These are phyloP conservation scores for Rhodotorula paludigena DNA, from an alignment of 768 basidiomycete species.

Conservation along the genomic window DNA sequence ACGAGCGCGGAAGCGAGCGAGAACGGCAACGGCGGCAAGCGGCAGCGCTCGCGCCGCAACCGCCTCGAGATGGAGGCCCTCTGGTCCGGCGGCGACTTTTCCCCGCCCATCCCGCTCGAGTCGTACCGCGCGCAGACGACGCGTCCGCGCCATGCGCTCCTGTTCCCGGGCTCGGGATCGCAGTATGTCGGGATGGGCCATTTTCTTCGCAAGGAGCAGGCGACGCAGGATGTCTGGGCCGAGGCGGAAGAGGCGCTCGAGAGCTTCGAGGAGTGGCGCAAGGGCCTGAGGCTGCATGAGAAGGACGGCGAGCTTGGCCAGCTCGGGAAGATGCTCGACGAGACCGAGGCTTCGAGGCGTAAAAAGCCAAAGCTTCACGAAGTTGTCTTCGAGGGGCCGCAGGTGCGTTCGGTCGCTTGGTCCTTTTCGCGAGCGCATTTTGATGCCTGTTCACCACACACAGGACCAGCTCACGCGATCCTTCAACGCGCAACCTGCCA, in stretches of 20 bases:
- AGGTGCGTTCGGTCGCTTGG: slow-evolving; percentile 30
- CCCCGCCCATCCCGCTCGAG: slow-evolving; percentile 32
- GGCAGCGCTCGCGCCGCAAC: slow-evolving; percentile 15
- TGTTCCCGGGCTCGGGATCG: slow-evolving; percentile 42
- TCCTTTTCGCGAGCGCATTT: background rate
- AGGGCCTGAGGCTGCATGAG: slow-evolving; percentile 35
- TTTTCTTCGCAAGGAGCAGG: slow-evolving; percentile 28
- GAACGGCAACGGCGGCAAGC: slow-evolving; percentile 1
- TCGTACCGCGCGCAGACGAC: slow-evolving; percentile 20
- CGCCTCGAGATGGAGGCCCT: slow-evolving; percentile 37
- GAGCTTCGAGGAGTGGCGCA: slow-evolving; percentile 42
- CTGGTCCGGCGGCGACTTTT: slow-evolving; percentile 35
- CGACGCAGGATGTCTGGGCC: slow-evolving; percentile 38
- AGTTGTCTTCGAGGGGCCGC: slow-evolving; percentile 41
- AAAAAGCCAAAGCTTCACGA: slow-evolving; percentile 20
- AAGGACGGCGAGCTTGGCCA: slow-evolving; percentile 36
- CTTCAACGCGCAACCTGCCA: slow-evolving; percentile 43
- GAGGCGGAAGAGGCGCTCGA: slow-evolving; percentile 43
- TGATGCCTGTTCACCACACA: background rate
- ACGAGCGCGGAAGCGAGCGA: background rate
- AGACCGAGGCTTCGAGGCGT: slow-evolving; percentile 3
- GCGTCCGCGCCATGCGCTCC: slow-evolving; percentile 35
- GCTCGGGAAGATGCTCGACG: slow-evolving; percentile 37
- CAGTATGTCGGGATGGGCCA: slow-evolving; percentile 41
- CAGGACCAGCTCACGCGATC: slow-evolving; percentile 42